Evolutionary conservation across 176 grass and related monocot genomes (phyloP).

Genomic region (Oryza australiensis): DNA sequence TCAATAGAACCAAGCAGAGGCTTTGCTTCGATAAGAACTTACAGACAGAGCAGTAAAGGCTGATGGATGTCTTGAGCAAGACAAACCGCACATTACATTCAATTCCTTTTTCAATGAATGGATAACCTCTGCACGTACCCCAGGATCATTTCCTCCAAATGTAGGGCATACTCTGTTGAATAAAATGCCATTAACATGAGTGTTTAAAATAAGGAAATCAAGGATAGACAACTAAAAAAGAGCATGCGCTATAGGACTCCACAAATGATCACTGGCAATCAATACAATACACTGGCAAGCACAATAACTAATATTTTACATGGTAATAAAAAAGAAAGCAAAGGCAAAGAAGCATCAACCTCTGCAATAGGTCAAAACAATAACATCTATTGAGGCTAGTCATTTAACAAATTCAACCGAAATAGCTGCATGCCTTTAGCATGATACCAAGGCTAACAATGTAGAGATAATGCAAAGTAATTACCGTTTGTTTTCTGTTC

Average conservation of each 20-base stretch:
- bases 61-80: slow-evolving; percentile 63
- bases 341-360: not conserved
- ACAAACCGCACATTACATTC: slow-evolving; percentile 80
- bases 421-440: not conserved
- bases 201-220: not conserved
- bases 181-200: slow-evolving; percentile 2
- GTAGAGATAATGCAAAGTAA: not conserved
- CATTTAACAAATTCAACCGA: not conserved
- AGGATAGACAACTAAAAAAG: not conserved
- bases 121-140: slow-evolving; percentile 67
- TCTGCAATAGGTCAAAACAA: not conserved
- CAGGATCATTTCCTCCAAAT: slow-evolving; percentile 88
- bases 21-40: slow-evolving; percentile 38
- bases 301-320: not conserved
- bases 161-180: slow-evolving; percentile 69
- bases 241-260: not conserved
- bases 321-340: not conserved
- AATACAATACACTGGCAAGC: not conserved
- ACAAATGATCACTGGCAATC: not conserved
- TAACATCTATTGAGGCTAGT: not conserved
- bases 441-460: not conserved
- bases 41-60: slow-evolving; percentile 80
- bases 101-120: slow-evolving; percentile 82
- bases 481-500: not conserved
- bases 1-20: not conserved